Evolutionary conservation across 1,139 yeast genomes (phyloP).

Genomic region (Diutina ranongensis): DNA sequence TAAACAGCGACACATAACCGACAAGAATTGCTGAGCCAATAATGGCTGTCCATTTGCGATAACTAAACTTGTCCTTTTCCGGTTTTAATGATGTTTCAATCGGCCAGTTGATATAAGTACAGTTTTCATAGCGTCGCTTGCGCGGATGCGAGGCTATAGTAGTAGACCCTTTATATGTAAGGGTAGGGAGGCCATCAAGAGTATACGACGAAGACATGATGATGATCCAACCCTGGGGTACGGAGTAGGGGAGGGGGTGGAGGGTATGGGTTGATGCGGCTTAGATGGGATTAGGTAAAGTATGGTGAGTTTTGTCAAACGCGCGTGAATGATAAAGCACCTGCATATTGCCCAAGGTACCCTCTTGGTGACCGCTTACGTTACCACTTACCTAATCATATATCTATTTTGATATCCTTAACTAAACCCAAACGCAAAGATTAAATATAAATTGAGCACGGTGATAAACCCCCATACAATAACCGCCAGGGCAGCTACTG

Average conservation of each 20-base stretch:
- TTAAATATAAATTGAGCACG: slow-evolving; percentile 37
- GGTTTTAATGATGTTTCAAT: not conserved
- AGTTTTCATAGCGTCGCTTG: not conserved
- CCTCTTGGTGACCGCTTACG: no score
- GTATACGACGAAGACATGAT: not conserved
- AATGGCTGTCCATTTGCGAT: slow-evolving; percentile 48
- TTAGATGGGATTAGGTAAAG: no score
- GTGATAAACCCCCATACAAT: slow-evolving; percentile 43
- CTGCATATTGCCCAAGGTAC: no score
- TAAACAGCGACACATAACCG: slow-evolving; percentile 47
- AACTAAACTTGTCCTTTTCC: not conserved
- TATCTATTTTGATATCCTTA: no score
- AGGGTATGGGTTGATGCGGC: not conserved
- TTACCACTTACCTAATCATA: not conserved
- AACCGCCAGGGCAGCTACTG: slow-evolving; percentile 11
- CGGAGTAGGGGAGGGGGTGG: not conserved
- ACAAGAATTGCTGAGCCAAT: slow-evolving; percentile 41
- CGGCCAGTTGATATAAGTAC: slow-evolving; percentile 3
- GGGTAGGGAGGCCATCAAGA: slow-evolving; percentile 2
- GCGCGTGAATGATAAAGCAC: no score
- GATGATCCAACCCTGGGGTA: not conserved
- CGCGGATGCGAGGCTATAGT: not conserved
- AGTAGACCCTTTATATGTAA: not conserved
- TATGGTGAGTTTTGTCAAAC: no score
- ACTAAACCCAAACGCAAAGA: slow-evolving; percentile 13